A percentile compares a stretch with the other conserved stretches of the same genome.
Conservation (phyloP, 1,139 yeast genomes). For the Yamadazyma aaseri region DNA sequence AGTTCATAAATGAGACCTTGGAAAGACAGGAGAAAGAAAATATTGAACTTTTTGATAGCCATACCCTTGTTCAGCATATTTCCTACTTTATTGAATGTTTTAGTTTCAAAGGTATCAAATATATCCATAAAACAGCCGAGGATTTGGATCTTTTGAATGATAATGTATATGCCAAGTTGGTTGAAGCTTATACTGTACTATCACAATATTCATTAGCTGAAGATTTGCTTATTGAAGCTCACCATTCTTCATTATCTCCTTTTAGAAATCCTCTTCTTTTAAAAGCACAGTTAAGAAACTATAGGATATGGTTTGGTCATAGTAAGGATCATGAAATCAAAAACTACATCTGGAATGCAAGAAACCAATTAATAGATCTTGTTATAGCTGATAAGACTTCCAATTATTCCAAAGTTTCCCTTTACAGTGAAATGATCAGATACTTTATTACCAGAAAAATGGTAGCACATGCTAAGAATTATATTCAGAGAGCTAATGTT, state of each 20-base stretch:
- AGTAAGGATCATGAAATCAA: constrained; percentile 8
- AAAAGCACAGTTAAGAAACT: constrained; percentile 31
- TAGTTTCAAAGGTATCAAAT: constrained; percentile 24
- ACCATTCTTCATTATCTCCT: constrained; percentile 27
- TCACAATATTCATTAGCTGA: constrained; percentile 38
- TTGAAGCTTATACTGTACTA: constrained; percentile 28
- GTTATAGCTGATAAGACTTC: background rate
- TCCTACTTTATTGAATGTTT: constrained; percentile 23
- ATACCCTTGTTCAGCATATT: constrained; percentile 18
- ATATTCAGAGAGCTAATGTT: constrained; percentile 16
- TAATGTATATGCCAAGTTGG: constrained; percentile 20
- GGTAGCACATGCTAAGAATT: constrained; percentile 16
- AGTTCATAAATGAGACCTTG: constrained; percentile 37
- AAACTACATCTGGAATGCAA: constrained; percentile 10
- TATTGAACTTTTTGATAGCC: constrained; percentile 19
- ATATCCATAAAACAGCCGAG: constrained; percentile 20
- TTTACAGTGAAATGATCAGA: constrained; percentile 28
- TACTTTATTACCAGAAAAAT: constrained; percentile 19
- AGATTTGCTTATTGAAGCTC: constrained; percentile 28
- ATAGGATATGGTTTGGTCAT: constrained; percentile 26
- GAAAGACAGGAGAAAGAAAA: constrained; percentile 17
- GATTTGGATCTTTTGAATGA: constrained; percentile 17
- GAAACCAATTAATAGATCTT: constrained; percentile 7
- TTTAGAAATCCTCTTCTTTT: constrained; percentile 29
- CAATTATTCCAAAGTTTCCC: constrained; percentile 11